These are phyloP conservation scores for Fusarium tricinctum DNA, from an alignment of 2,329 filamentous ascomycete species.

Conservation along the genomic window DNA sequence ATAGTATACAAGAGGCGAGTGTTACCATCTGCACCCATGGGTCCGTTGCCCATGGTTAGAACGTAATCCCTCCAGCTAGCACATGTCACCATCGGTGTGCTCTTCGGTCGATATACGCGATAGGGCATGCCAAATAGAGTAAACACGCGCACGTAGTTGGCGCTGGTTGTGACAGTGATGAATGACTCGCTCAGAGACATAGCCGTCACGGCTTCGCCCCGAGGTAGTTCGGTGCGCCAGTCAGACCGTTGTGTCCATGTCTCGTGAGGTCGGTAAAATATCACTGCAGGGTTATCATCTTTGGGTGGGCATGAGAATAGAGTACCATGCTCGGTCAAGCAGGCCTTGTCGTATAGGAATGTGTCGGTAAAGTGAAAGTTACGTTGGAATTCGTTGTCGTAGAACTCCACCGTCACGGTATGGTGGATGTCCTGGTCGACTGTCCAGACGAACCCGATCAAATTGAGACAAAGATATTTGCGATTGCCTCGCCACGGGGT, in stretches of 20 bases:
- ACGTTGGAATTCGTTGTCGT: slow-evolving; percentile 90
- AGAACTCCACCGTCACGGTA: slow-evolving; percentile 97
- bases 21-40: slow-evolving; percentile 82
- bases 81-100: slow-evolving; percentile 89
- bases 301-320: slow-evolving; percentile 85
- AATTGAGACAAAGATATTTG: slow-evolving; percentile 91
- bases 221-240: slow-evolving; percentile 90
- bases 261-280: slow-evolving; percentile 98
- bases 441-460: slow-evolving; percentile 96
- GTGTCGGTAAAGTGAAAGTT: slow-evolving; percentile 99
- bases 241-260: slow-evolving; percentile 93
- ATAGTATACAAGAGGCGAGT: slow-evolving; percentile 90
- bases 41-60: slow-evolving; percentile 94
- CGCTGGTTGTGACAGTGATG: slow-evolving; percentile 87
- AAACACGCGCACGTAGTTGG: slow-evolving; percentile 91
- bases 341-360: slow-evolving; percentile 96
- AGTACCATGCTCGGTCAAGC: slow-evolving; percentile 85
- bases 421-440: slow-evolving; percentile 94
- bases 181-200: slow-evolving; percentile 94
- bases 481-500: slow-evolving; percentile 96
- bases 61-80: slow-evolving; percentile 96
- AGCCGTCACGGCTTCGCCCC: slow-evolving; percentile 86
- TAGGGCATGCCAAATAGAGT: slow-evolving; percentile 93
- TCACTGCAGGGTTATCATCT: slow-evolving; percentile 76
- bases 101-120: slow-evolving; percentile 92